A percentile compares a stretch with the other conserved stretches of the same genome.
phyloP scores from a whole-genome alignment of 257 asterid genomes.

The Salvia miltiorrhiza region DNA sequence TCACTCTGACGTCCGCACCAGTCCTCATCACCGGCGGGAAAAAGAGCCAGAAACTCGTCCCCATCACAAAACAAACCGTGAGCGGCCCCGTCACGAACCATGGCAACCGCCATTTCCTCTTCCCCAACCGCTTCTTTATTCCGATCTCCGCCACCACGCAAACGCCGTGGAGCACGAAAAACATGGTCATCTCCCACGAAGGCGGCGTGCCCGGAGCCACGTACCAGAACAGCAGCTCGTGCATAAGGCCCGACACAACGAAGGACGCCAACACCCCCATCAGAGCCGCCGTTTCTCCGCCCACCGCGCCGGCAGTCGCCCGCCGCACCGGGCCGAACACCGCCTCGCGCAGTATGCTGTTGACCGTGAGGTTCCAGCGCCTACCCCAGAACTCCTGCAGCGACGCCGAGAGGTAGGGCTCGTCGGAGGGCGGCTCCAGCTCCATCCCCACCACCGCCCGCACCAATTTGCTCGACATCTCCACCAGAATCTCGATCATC shows the following conservation, averaged over 20 bases:
- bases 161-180: constrained; percentile 57
- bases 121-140: constrained; percentile 19
- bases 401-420: constrained; percentile 61
- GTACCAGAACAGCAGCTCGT: constrained; percentile 54
- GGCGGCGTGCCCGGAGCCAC: constrained; percentile 31
- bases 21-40: constrained; percentile 45
- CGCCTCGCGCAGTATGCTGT: constrained; percentile 34
- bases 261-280: constrained; percentile 45
- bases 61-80: constrained; percentile 40
- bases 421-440: constrained; percentile 53
- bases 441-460: constrained; percentile 34
- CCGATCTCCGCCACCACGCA: constrained; percentile 41
- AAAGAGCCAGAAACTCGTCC: constrained; percentile 40
- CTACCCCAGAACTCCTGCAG: constrained; percentile 69
- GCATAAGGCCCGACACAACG: constrained; percentile 59
- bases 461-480: constrained; percentile 20
- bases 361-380: constrained; percentile 67
- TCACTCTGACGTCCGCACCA: constrained; percentile 31
- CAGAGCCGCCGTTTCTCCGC: constrained; percentile 28
- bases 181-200: constrained; percentile 69
- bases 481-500: constrained; percentile 35
- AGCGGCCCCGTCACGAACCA: constrained; percentile 22
- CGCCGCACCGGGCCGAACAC: constrained; percentile 49
- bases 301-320: constrained; percentile 10
- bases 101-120: constrained; percentile 32